Base-by-base conservation (phyloP, 106 monocot genomes). In the Allium fistulosum region DNA sequence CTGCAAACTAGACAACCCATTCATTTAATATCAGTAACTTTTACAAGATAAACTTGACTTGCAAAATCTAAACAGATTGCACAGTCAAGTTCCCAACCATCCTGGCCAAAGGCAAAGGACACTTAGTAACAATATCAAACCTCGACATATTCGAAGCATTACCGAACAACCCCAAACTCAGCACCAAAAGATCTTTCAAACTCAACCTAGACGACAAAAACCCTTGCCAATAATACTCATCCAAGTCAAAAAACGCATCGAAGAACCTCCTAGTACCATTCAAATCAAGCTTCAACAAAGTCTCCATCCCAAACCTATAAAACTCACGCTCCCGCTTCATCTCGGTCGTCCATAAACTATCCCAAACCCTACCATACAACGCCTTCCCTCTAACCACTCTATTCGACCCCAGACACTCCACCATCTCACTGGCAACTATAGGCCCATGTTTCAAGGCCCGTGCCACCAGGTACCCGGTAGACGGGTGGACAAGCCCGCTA, bases 231-330 rank as follows among this genome's bases (percentile, higher is more conserved):
- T 78, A 65, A 17, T 73, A 46, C 1, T 65, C 61, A 6, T 78
- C 78, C 59, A 78, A 46, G 14, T 72, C 72, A 57, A 78, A 78
- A 66, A 78, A 78, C 1, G 78, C 78, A n/a, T 78, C 78, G 22
- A 78, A 78, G 27, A 78, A 78, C 45, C 72, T 56, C 61, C 72
- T 67, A 4, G 72, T 78, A 26, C 72, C 78, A 14, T 61, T n/a
- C 64, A 79, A 47, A 49, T 74, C 79, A 49, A 79, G 58, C 74
- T 46, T 49, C 69, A 79, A 22, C 69, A 79, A 17, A 0, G 74
- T 70, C 70, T 79, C 79, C 79, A 79, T 79, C 26, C 79, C 79
- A 53, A 79, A 74, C 13, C 69, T 28, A 47, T 79, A 79, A 53
- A 57, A 79, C 59, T 79, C 79, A 22, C 79, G 74, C 52, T 61